phyloP scores from a whole-genome alignment of 371 early-diverging fungal species.

The Mucor mucedo region DNA sequence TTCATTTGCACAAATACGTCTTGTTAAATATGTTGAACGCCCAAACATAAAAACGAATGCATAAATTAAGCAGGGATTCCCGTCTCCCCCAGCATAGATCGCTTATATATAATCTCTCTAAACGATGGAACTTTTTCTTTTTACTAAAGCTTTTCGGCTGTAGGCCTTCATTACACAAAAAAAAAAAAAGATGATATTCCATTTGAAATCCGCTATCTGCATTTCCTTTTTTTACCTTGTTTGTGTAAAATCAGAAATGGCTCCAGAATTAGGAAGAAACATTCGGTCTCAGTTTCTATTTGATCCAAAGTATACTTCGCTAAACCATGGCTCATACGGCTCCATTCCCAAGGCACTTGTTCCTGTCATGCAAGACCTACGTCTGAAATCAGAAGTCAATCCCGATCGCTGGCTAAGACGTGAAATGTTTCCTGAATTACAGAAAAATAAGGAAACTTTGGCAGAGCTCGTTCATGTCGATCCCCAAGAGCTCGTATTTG shows the following conservation, averaged over 20 bases:
- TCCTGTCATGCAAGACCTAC: conserved; percentile 21
- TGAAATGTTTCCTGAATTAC: conserved; percentile 14
- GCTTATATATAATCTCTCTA: too few relatives aligned
- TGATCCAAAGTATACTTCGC: conserved; percentile 42
- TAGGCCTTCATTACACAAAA: too few relatives aligned
- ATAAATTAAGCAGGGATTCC: too few relatives aligned
- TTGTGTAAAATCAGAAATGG: conserved; percentile 2
- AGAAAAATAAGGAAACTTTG: conserved; percentile 9
- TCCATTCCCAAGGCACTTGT: conserved; percentile 20
- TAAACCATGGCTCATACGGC: conserved; percentile 55
- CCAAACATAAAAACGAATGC: too few relatives aligned
- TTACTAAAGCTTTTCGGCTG: too few relatives aligned
- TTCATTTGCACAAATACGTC: too few relatives aligned
- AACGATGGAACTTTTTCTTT: too few relatives aligned
- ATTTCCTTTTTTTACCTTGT: not conserved
- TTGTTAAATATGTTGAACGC: too few relatives aligned
- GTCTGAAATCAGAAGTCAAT: conserved; percentile 12
- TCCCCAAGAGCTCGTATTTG: conserved; percentile 44
- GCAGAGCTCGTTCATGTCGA: conserved; percentile 41
- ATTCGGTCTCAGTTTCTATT: conserved; percentile 47
- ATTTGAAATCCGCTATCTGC: not conserved
- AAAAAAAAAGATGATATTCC: not conserved
- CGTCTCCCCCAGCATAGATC: too few relatives aligned
- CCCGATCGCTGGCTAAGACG: conserved; percentile 31
- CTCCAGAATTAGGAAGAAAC: conserved; percentile 41